Evolutionary conservation across 176 grass and related monocot species (phyloP), one percentile per base, ranked within the genome.

Genomic region (Neostapfia colusana): DNA sequence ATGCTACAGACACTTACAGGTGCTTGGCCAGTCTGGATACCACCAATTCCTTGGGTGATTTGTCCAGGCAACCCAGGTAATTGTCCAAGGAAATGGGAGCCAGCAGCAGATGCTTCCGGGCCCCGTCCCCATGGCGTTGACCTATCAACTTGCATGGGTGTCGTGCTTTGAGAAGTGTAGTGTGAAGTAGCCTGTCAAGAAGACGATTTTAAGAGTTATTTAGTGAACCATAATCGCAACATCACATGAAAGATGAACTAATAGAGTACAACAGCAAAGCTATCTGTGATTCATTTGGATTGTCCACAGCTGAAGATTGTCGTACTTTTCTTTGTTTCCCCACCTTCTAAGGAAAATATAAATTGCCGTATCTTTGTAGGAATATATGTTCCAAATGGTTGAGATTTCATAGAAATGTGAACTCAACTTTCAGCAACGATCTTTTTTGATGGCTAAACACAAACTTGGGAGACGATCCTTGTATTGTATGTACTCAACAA

Each of bases 111-210:
- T 31, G 78, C 78, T 78, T 99, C 91, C 48, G 84, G 70, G 58
- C 53, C 78, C 44, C 81, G 79, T 31, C 81, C 80, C 96, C 96
- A 99, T 39, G 77, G 85, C 65, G 67, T 68, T 38, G 67, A 79
- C 89, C 96, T 92, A 51, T 95, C 92, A 58, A 83, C 79, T 75
- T 87, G 84, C 79, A 98, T 84, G 60, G 84, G 58, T 20, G 66
- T 79, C 17, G 76, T 65, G 60, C 41, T 82, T 81, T 85, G 91
- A 61, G 70, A 67, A 85, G 79, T 89, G 86, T 92, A 98, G 62
- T 90, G 91, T 9, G 88, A 74, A 80, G 65, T 76, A 79, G 68
- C 85, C 86, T 92, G 74, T 67, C 41, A 61, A 69, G 40, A n/a
- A 66, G 50, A 83, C 15, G 48, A 86, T 51, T 78, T 41, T 57